Conservation (phyloP, 768 basidiomycete genomes). For the Mycena filopes region DNA sequence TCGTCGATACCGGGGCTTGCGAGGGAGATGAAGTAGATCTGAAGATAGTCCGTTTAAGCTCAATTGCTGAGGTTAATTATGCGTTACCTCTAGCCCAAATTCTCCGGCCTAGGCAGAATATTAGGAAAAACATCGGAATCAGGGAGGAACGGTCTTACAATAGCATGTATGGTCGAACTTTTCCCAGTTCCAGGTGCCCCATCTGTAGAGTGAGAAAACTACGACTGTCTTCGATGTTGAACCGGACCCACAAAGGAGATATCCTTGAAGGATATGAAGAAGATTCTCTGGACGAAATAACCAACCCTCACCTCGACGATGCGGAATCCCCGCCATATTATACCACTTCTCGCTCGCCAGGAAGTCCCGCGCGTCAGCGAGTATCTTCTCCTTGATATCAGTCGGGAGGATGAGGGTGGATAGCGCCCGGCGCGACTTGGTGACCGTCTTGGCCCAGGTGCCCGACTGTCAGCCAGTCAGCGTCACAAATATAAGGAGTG, state of each 20-base stretch:
- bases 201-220: too few species aligned
- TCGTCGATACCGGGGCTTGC: constrained; percentile 23
- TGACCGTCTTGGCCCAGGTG: constrained; percentile 16
- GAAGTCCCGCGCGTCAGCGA: constrained; percentile 21
- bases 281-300: not conserved
- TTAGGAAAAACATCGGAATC: not conserved
- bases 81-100: constrained; percentile 20
- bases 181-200: constrained; percentile 28
- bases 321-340: constrained; percentile 17
- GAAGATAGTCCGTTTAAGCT: not conserved
- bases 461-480: not conserved
- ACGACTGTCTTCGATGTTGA: too few species aligned
- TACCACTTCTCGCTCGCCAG: constrained; percentile 24
- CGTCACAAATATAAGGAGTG: not conserved
- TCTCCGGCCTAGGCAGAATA: constrained; percentile 15
- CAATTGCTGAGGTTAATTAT: too few species aligned
- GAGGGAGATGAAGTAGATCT: constrained; percentile 24
- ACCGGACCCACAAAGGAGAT: constrained; percentile 10
- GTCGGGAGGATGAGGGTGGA: constrained; percentile 16
- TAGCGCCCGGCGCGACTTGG: constrained; percentile 11
- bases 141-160: not conserved
- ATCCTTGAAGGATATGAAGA: not conserved
- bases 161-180: constrained; percentile 19
- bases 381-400: constrained; percentile 19
- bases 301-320: constrained; percentile 16